phyloP scores from a whole-genome alignment of 352 stramenopile species.

The Globisporangium abappressorium region DNA sequence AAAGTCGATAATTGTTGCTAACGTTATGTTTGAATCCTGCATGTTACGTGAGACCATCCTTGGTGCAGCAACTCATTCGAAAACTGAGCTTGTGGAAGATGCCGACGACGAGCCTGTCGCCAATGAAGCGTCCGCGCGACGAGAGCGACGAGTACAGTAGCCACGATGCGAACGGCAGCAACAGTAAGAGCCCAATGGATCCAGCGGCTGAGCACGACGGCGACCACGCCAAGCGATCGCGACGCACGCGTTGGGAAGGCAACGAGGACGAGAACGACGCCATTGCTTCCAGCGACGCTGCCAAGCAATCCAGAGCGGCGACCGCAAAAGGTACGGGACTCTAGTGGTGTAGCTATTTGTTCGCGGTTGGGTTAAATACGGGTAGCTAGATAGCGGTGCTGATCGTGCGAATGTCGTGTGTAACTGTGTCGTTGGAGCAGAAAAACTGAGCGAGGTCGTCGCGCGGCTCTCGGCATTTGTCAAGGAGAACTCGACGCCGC shows the following conservation, averaged over 20 bases:
- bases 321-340: slow-evolving; percentile 12
- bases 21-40: background rate
- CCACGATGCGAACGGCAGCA: background rate
- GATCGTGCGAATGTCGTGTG: no score
- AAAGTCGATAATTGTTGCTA: background rate
- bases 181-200: background rate
- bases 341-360: background rate
- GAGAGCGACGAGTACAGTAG: background rate
- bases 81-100: slow-evolving; percentile 5
- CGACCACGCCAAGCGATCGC: slow-evolving; percentile 10
- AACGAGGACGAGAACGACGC: slow-evolving; percentile 6
- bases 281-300: background rate
- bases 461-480: slow-evolving; percentile 63
- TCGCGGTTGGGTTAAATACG: background rate
- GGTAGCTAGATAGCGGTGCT: no score
- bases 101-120: slow-evolving; percentile 15
- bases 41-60: background rate
- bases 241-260: slow-evolving; percentile 20
- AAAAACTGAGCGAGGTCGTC: slow-evolving; percentile 52
- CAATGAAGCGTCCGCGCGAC: slow-evolving; percentile 14
- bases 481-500: slow-evolving; percentile 50
- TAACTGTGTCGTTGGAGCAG: background rate
- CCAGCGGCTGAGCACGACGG: background rate
- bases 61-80: background rate
- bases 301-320: slow-evolving; percentile 1